phyloP scores from a whole-genome alignment of 2,329 filamentous ascomycete species.

The Penicillium paneum region DNA sequence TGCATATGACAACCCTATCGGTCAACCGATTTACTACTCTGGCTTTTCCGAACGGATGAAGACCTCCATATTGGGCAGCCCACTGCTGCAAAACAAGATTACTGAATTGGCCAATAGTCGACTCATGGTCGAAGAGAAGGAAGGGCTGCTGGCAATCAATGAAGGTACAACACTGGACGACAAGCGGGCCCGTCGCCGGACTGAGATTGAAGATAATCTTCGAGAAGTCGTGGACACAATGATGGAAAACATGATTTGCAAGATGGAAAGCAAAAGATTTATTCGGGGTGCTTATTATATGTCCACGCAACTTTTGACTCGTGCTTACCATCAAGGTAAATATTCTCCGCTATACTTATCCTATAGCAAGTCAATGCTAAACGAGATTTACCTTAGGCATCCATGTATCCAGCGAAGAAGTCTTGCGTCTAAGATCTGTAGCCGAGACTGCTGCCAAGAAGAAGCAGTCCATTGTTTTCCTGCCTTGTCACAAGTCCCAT shows the following conservation, averaged over 20 bases:
- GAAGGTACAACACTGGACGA: slow-evolving; percentile 27
- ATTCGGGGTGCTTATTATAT: slow-evolving; percentile 91
- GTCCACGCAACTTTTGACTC: slow-evolving; percentile 78
- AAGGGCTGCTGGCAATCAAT: slow-evolving; percentile 60
- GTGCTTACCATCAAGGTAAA: slow-evolving; percentile 87
- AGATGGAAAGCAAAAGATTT: slow-evolving; percentile 92
- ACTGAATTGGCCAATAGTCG: slow-evolving; percentile 71
- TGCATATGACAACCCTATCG: slow-evolving; percentile 84
- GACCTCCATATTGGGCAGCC: slow-evolving; percentile 68
- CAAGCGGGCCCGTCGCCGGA: slow-evolving; percentile 35
- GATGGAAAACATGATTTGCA: slow-evolving; percentile 97
- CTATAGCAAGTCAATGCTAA: slow-evolving; percentile 1
- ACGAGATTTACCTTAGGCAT: slow-evolving; percentile 53
- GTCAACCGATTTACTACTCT: slow-evolving; percentile 87
- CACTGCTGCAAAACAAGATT: slow-evolving; percentile 72
- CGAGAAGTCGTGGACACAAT: slow-evolving; percentile 79
- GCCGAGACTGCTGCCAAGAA: slow-evolving; percentile 78
- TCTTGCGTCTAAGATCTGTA: slow-evolving; percentile 74
- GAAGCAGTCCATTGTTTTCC: slow-evolving; percentile 92
- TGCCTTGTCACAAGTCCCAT: slow-evolving; percentile 91
- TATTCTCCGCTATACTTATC: not conserved
- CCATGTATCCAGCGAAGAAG: slow-evolving; percentile 92
- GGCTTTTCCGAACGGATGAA: slow-evolving; percentile 94
- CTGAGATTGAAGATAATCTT: slow-evolving; percentile 68
- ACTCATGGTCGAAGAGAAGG: slow-evolving; percentile 70